Evolutionary conservation across 257 asterid species (phyloP).

Genomic region (Capsicum rhomboideum): DNA sequence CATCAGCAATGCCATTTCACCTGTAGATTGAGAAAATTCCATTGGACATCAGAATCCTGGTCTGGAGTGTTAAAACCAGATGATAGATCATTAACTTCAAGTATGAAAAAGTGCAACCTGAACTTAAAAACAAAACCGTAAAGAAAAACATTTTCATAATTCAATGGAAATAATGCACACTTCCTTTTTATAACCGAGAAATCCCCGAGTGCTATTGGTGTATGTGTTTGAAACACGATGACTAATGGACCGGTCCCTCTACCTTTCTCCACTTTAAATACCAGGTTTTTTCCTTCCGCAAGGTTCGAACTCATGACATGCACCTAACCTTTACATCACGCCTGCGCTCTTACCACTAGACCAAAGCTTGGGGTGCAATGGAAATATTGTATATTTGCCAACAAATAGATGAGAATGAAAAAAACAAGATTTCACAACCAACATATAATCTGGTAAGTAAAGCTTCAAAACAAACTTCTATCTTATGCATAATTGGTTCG

Average conservation of each 20-base stretch:
- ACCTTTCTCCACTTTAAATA: background rate
- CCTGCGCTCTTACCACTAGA: background rate
- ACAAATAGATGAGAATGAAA: background rate
- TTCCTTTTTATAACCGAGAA: background rate
- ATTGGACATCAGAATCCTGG: background rate
- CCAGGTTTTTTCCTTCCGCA: background rate
- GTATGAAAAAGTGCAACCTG: background rate
- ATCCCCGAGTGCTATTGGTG: background rate
- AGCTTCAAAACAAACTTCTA: background rate
- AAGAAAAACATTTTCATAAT: background rate
- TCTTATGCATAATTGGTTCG: background rate
- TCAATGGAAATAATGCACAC: background rate
- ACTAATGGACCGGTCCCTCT: background rate
- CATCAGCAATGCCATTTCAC: conserved; percentile 87
- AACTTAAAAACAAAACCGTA: background rate
- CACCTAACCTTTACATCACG: background rate
- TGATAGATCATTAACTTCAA: background rate
- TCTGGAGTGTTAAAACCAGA: too few relatives aligned
- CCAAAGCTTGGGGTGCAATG: background rate
- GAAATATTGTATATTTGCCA: background rate
- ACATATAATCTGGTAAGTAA: background rate
- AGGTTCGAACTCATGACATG: background rate
- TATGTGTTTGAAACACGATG: background rate
- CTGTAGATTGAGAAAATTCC: conserved; percentile 26
- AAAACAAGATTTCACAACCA: background rate